These are phyloP conservation scores for Cyamopsis tetragonoloba DNA, from an alignment of 306 rosid genomes.

Conservation along the genomic window DNA sequence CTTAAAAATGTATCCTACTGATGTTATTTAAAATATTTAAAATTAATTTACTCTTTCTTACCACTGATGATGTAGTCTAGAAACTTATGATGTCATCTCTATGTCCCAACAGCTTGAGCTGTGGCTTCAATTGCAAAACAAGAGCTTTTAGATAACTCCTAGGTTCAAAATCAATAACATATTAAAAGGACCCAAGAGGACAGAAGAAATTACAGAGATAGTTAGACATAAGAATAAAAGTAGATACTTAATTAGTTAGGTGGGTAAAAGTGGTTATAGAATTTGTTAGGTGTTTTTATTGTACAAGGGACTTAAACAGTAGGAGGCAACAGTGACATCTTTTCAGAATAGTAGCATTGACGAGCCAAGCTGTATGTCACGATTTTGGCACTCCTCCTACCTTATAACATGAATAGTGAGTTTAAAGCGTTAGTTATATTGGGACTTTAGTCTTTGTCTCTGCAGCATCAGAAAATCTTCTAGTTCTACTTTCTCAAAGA, in stretches of 20 bases:
- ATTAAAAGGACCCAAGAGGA: not conserved
- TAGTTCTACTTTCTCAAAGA: not conserved
- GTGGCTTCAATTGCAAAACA: conserved; percentile 10
- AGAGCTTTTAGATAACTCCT: not conserved
- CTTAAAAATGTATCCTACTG: not conserved
- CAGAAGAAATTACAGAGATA: not conserved
- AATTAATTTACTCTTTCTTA: not conserved
- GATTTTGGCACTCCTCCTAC: too few relatives aligned
- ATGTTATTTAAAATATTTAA: not conserved
- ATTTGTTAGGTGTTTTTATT: not conserved
- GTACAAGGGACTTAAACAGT: not conserved
- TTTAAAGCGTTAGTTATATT: too few relatives aligned
- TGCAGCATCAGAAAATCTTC: too few relatives aligned
- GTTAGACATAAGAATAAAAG: not conserved
- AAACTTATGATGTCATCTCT: conserved; percentile 1
- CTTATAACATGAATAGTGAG: not conserved
- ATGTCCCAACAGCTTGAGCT: conserved; percentile 14
- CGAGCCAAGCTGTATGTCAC: too few relatives aligned
- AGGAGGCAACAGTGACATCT: not conserved
- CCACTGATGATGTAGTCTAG: not conserved
- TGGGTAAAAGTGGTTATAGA: not conserved
- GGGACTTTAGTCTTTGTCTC: not conserved
- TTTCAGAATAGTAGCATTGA: too few relatives aligned
- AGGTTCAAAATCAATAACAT: conserved; percentile 12
- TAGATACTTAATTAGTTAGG: not conserved